Percentiles rank a stretch among this genome's conserved stretches.
phyloP scores from a whole-genome alignment of 2,329 filamentous ascomycete species.

The Chaetomiaceae sp. region DNA sequence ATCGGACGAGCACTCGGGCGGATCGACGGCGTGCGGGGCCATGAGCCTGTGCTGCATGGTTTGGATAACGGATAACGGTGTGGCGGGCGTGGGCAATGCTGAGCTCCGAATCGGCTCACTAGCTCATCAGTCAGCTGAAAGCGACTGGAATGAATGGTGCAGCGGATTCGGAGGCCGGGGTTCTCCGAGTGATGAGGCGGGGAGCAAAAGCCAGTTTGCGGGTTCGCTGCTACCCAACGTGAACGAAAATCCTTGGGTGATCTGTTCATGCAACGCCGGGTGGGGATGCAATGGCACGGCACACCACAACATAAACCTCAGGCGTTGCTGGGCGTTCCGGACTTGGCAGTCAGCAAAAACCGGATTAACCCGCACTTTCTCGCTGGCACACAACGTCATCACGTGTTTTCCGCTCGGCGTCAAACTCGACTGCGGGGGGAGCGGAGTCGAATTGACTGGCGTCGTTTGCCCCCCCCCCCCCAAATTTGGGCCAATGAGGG shows the following conservation, averaged over 20 bases:
- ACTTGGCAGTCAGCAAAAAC: conserved; percentile 1
- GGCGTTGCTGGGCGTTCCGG: not conserved
- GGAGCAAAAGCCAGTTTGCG: not conserved
- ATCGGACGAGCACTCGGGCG: not conserved
- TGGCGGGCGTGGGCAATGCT: too few relatives aligned
- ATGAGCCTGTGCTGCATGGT: not conserved
- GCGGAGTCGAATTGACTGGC: too few relatives aligned
- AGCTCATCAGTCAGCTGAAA: too few relatives aligned
- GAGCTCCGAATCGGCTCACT: too few relatives aligned
- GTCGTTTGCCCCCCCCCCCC: too few relatives aligned
- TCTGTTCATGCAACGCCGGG: not conserved
- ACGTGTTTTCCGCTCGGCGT: too few relatives aligned
- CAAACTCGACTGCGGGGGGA: too few relatives aligned
- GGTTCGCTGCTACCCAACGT: too few relatives aligned
- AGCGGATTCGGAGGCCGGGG: too few relatives aligned
- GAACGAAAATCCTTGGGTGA: not conserved
- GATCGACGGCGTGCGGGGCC: not conserved
- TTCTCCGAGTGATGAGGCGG: not conserved
- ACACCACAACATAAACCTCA: too few relatives aligned
- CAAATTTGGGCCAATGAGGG: not conserved
- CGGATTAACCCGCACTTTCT: not conserved
- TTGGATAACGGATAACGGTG: too few relatives aligned
- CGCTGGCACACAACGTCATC: not conserved
- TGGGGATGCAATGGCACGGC: not conserved
- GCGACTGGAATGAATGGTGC: too few relatives aligned